Base-by-base conservation (phyloP, 2,329 filamentous ascomycete species). In the Venturia carpophila region DNA sequence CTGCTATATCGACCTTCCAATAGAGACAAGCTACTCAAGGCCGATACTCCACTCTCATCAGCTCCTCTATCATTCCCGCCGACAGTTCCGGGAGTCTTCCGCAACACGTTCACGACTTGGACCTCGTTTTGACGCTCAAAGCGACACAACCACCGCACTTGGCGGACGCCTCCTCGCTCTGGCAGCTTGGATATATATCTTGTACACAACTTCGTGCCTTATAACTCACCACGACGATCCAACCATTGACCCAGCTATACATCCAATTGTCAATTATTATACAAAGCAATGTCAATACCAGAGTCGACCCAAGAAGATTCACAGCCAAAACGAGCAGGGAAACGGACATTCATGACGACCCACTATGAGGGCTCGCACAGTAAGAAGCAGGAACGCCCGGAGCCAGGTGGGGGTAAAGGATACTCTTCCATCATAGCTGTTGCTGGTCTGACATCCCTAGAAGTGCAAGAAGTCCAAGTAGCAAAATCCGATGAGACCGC, bases 11-110 rank as follows among this genome's bases (percentile, higher is more conserved):
- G 52, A 58, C 52, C 52, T 58, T 58, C 52, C 30, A 34, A 9
- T 58, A 37, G 9, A 58, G 52, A 58, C 52, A 58, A 58, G 52
- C 24, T 37, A n/a, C 19, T 19, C 52, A 58, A 58, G 52, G 52
- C 52, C 52, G 52, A 34, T 27, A n/a, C 52, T n/a, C 52, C 52
- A 19, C n/a, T 21, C 52, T 58, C 52, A 0, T 58, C 30, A 6
- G 9, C 4, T 9, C 9, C 17, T 3, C n/a, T 37, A 34, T 34
- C n/a, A 11, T 21, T 52, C 15, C 21, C 21, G 21, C 9, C 21
- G 17, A 24, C 1, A 52, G 19, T 15, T 21, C 11, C 6, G n/a
- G 27, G 52, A 37, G 52, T 37, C 27, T 27, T 15, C 21, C 19
- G 27, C 15, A 37, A 5, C 27, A 37, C 17, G 19, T 19, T 27